Base-by-base conservation (phyloP, 805 yeast genomes). In the Suhomyces tanzawaensis region DNA sequence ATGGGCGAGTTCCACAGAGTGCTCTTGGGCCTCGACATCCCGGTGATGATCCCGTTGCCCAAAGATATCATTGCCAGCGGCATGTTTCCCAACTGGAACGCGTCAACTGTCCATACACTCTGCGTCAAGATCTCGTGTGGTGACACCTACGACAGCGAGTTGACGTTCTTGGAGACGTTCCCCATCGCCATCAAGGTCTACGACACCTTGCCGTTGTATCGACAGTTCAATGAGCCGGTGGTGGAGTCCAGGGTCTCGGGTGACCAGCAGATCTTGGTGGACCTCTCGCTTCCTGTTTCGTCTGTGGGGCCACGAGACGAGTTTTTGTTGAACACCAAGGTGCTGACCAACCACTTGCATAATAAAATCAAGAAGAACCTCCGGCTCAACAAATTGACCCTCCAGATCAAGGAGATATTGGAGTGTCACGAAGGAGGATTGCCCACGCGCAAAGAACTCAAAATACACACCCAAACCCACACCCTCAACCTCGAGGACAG, bases 221-320 rank as follows among this genome's bases (percentile, higher is more conserved):
- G 77, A 18, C 76, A 78, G 48, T 79, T 70, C 48, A 74, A 72
- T 45, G 81, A 79, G 45, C 73, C 79, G 0, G 57, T 76, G 0
- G 52, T 66, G 9, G 77, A 72, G 41, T 53, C 62, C 2, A 60
- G 61, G 3, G 62, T 58, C 12, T 72, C 82, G 1, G 58, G 66
- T 13, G 85, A 81, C 50, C 64, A 66, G 8, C 74, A 70, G 42
- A 66, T 75, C 8, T 49, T 71, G 22, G 63, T 74, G 7, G 75
- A 72, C 16, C 62, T 74, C 34, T 58, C 62, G 5, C 47, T 81
- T 14, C 76, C 80, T 1, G 66, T 69, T 4, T 66, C 79, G 4
- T 72, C 82, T 22, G 67, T 80, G n/a, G 82, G 85, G 1, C 81
- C 81, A 0, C 66, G 65, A 35, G 88, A 81, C 51, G 56, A 60